Evolutionary conservation across 1,139 yeast species (phyloP), one percentile per base, ranked within the genome.

Genomic region (Nakaseomyces sp.): DNA sequence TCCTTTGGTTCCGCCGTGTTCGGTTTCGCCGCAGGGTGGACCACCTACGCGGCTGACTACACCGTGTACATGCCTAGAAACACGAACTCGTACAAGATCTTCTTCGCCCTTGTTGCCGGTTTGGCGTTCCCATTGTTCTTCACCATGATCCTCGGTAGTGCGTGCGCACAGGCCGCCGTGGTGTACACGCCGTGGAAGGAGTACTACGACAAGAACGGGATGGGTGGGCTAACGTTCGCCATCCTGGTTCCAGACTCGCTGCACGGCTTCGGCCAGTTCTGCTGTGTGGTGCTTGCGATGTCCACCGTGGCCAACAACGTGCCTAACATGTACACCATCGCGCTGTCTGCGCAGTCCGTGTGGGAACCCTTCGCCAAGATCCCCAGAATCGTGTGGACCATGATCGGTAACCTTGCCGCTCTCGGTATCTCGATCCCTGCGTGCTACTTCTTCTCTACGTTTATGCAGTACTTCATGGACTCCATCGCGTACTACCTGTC

Each of bases 11-110:
- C 88, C 61, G 70, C 95, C 41, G 67, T 85, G 51, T 89, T 75
- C 57, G 96, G 96, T 51, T 89, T 83, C 58, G 95, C 96, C 42
- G 77, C 95, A 45, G 96, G 96, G 50, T 88, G 96, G 96, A 78
- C 94, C 46, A 82, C 96, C 19, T 86, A 82, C 58, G 93, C 96
- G 39, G 79, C 95, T 36, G 96, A 88, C 68, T 89, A 88, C 67
- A 86, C 95, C 44, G 89, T 83, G 43, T 89, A 87, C 69, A 88
- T 85, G 75, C 74, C 76, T 51, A 71, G 76, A 59, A 71, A 77
- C 58, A 77, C 80, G 50, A 75, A 74, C 63, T 68, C 76, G 36
- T 50, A 54, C 57, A 79, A 71, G 62, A 72, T 86, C 47, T 87
- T 87, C 69, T 63, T 74, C 45, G 72, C 79, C 52, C 77, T 88